Evolutionary conservation across 2,329 filamentous ascomycete species (phyloP).

Genomic region (Sporothrix pallida): DNA sequence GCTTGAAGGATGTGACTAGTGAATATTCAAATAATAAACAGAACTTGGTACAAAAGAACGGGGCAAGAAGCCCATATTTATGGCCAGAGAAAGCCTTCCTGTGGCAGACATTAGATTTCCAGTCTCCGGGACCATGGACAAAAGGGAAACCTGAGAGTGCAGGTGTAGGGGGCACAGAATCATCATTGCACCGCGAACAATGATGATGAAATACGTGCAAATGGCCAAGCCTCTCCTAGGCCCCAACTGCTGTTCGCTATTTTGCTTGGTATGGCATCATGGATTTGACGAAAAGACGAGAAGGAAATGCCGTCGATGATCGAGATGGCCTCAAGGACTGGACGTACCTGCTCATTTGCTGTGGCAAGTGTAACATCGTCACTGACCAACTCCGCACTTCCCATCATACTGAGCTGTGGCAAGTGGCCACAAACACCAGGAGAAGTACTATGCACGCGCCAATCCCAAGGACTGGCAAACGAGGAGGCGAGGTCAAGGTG

Average conservation of each 20-base stretch:
- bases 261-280: slow-evolving; percentile 8
- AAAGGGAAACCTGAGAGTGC: background rate
- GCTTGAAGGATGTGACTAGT: background rate
- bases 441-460: background rate
- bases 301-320: background rate
- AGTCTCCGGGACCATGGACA: background rate
- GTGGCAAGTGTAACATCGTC: slow-evolving; percentile 14
- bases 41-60: background rate
- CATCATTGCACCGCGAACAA: background rate
- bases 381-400: too few relatives aligned
- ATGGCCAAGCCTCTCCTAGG: background rate
- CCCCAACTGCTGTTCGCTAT: background rate
- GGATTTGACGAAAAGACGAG: background rate
- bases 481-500: background rate
- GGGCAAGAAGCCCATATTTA: background rate
- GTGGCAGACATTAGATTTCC: background rate
- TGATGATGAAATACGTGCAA: slow-evolving; percentile 2
- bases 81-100: background rate
- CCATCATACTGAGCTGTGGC: background rate
- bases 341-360: background rate
- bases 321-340: background rate
- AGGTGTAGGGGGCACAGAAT: background rate
- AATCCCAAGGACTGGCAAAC: background rate
- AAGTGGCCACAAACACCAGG: background rate
- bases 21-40: background rate